These are phyloP conservation scores for Polygonum aviculare DNA, from an alignment of 148 eudicot genomes.

Conservation along the genomic window DNA sequence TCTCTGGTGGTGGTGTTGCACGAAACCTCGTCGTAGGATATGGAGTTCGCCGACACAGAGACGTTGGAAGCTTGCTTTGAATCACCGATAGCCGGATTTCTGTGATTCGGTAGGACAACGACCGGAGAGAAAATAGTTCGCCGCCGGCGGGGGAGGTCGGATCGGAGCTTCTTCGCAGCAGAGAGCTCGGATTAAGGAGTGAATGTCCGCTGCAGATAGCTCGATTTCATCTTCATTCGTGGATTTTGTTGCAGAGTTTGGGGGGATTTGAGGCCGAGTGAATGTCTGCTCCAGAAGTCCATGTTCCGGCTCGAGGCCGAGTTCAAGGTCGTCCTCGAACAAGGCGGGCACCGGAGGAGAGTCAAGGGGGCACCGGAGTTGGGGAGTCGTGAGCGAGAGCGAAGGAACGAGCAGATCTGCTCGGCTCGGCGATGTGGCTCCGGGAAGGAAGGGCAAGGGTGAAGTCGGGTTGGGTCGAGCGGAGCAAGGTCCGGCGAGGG, in stretches of 20 bases:
- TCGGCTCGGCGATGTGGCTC: too few species aligned
- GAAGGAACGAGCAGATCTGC: too few species aligned
- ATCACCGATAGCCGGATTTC: background rate
- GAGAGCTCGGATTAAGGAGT: background rate
- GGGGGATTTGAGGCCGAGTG: background rate
- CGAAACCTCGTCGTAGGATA: conserved; percentile 31
- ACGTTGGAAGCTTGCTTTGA: background rate
- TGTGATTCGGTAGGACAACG: background rate
- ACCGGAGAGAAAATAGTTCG: conserved; percentile 48
- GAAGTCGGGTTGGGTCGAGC: too few species aligned
- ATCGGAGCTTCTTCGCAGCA: conserved; percentile 44
- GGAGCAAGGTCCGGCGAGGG: too few species aligned
- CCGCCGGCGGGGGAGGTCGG: conserved; percentile 53
- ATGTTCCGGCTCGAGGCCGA: too few species aligned
- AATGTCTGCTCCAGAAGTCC: too few species aligned
- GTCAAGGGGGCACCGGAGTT: too few species aligned
- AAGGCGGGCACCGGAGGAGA: too few species aligned
- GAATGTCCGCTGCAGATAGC: background rate
- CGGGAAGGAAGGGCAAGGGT: too few species aligned
- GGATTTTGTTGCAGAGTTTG: background rate
- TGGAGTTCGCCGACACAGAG: conserved; percentile 7
- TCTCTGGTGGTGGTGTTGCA: conserved; percentile 52
- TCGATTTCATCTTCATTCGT: conserved; percentile 3
- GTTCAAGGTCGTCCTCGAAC: too few species aligned
- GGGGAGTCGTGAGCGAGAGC: too few species aligned